A percentile compares a stretch with the other conserved stretches of the same genome.
Evolutionary conservation across 805 yeast genomes (phyloP).

Genomic region (Lipomyces anomalus): DNA sequence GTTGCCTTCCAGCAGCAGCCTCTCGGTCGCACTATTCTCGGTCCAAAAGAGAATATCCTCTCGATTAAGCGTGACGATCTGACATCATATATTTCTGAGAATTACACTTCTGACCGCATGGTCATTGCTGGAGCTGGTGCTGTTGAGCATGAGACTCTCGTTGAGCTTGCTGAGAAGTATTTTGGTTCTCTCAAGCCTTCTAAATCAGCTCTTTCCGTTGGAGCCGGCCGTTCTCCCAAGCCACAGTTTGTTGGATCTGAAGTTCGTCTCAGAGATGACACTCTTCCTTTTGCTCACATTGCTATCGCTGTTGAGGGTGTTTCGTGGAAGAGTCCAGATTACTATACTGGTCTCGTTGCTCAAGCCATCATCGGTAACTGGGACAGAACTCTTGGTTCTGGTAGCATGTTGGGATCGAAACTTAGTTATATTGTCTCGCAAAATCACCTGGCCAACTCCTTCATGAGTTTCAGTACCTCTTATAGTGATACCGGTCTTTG

Average conservation of each 20-base stretch:
- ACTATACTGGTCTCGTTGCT: conserved; percentile 89
- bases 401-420: conserved; percentile 79
- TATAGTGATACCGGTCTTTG: conserved; percentile 96
- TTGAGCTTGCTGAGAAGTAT: conserved; percentile 63
- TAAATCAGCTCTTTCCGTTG: conserved; percentile 57
- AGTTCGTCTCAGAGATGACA: conserved; percentile 70
- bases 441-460: conserved; percentile 77
- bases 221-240: conserved; percentile 62
- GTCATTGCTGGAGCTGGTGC: conserved; percentile 94
- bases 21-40: conserved; percentile 91
- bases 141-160: conserved; percentile 81
- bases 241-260: conserved; percentile 86
- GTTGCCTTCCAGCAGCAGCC: conserved; percentile 88
- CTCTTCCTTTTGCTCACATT: conserved; percentile 82
- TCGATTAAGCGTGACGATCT: conserved; percentile 73
- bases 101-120: conserved; percentile 96
- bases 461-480: conserved; percentile 93
- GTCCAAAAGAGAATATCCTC: conserved; percentile 84
- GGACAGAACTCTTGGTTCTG: conserved; percentile 88
- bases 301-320: conserved; percentile 98
- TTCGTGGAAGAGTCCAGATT: conserved; percentile 93
- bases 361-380: conserved; percentile 96
- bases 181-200: conserved; percentile 51
- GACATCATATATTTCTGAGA: conserved; percentile 69
- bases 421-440: conserved; percentile 61